Conservation (phyloP, 306 rosid genomes). For the Corylus heterophylla region DNA sequence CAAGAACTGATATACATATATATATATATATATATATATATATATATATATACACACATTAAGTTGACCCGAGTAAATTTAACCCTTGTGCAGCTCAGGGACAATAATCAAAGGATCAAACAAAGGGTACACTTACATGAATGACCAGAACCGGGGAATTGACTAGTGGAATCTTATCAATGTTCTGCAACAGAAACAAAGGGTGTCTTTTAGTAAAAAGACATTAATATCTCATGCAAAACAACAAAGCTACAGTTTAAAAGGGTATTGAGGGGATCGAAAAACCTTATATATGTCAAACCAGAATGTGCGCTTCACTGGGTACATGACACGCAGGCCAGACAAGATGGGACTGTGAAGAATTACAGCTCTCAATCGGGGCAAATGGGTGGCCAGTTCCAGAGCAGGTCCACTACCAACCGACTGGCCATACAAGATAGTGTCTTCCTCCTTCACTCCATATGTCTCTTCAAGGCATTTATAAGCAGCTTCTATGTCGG, state of each 20-base stretch:
- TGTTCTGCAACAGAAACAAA: constrained; percentile 46
- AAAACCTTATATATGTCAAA: constrained; percentile 73
- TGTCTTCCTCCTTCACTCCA: constrained; percentile 64
- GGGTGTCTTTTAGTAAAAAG: background rate
- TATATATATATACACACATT: background rate
- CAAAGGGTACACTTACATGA: constrained; percentile 48
- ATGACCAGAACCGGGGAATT: constrained; percentile 62
- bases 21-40: no score
- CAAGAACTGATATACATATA: background rate
- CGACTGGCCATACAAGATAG: constrained; percentile 61
- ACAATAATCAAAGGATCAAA: background rate
- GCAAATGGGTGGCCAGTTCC: constrained; percentile 55
- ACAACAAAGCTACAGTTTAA: background rate
- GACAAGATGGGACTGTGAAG: constrained; percentile 70
- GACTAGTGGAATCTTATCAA: constrained; percentile 57
- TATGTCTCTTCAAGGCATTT: constrained; percentile 57
- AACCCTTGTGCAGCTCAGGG: background rate
- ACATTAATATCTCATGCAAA: background rate
- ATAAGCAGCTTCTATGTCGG: constrained; percentile 69
- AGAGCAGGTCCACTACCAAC: constrained; percentile 73
- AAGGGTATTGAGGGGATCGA: background rate
- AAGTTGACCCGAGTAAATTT: background rate
- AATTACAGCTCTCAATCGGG: constrained; percentile 50
- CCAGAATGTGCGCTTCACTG: constrained; percentile 65
- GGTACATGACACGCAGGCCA: constrained; percentile 68